These are phyloP conservation scores for Chenopodium quinoa DNA, from an alignment of 148 eudicot genomes.

Conservation along the genomic window DNA sequence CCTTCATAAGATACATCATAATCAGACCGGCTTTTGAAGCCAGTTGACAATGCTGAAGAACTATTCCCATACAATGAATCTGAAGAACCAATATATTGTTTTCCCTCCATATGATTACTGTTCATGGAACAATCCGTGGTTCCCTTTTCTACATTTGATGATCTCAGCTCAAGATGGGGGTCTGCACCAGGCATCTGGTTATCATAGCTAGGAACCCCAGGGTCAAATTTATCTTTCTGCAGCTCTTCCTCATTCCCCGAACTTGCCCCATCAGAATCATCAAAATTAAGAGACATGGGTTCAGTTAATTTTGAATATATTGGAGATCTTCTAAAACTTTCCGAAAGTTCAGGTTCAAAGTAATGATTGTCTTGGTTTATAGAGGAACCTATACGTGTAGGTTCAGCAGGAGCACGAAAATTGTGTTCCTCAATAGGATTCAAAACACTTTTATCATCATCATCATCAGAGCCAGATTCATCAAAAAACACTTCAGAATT, in stretches of 20 bases:
- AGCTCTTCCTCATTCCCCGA: conserved; percentile 59
- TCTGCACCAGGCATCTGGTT: conserved; percentile 21
- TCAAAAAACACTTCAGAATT: conserved; percentile 43
- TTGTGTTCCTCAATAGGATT: conserved; percentile 38
- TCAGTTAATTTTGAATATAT: conserved; percentile 40
- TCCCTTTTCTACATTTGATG: conserved; percentile 13
- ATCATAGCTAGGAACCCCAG: conserved; percentile 17
- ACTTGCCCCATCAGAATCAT: conserved; percentile 56
- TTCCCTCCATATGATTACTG: conserved; percentile 18
- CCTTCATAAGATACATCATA: conserved; percentile 20
- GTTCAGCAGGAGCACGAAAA: conserved; percentile 31
- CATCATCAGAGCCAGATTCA: conserved; percentile 48
- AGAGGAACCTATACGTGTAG: conserved; percentile 29
- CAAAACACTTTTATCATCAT: conserved; percentile 31
- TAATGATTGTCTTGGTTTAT: conserved; percentile 18
- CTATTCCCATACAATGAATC: conserved; percentile 19
- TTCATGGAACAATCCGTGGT: background rate
- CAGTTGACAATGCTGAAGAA: conserved; percentile 28
- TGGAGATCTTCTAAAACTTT: conserved; percentile 37
- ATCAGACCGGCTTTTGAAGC: conserved; percentile 15
- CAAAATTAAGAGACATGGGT: conserved; percentile 44
- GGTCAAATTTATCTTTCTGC: conserved; percentile 25
- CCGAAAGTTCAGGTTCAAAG: conserved; percentile 41
- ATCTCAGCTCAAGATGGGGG: conserved; percentile 12
- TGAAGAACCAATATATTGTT: conserved; percentile 19